These are phyloP conservation scores for Hygrophoropsis aurantiaca DNA, from an alignment of 768 basidiomycete genomes.

Conservation along the genomic window DNA sequence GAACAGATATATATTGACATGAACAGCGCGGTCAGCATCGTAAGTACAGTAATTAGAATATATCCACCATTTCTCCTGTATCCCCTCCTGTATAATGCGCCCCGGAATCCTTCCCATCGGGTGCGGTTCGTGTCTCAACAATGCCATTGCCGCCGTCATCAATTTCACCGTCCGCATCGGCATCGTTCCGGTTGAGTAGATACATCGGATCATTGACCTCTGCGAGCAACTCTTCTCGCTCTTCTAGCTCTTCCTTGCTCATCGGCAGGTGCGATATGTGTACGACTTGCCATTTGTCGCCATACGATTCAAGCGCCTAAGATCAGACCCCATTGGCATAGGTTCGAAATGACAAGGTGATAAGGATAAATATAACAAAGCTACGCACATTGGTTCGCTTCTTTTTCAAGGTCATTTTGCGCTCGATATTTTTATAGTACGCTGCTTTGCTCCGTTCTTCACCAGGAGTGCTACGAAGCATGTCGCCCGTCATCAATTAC, in stretches of 20 bases:
- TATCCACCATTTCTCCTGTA: no score
- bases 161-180: conserved; percentile 57
- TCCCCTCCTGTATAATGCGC: no score
- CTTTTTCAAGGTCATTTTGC: conserved; percentile 86
- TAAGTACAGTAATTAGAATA: no score
- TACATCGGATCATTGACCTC: conserved; percentile 72
- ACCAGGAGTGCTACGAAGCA: conserved; percentile 34
- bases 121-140: no score
- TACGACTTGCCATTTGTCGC: conserved; percentile 82
- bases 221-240: conserved; percentile 75
- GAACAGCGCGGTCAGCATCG: no score
- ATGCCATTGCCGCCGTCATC: background rate
- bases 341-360: conserved; percentile 1
- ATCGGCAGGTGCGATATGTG: conserved; percentile 70
- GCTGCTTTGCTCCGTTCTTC: conserved; percentile 60
- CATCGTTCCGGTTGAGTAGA: conserved; percentile 47
- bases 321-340: conserved; percentile 2
- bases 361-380: background rate
- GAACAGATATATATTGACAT: no score
- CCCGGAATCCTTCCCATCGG: no score
- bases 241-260: conserved; percentile 71
- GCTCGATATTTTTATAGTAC: conserved; percentile 86
- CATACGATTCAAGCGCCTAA: conserved; percentile 69
- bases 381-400: conserved; percentile 71
- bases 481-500: conserved; percentile 65